Conservation (phyloP, 179 eudicot species). For the Beta lomatogona region DNA sequence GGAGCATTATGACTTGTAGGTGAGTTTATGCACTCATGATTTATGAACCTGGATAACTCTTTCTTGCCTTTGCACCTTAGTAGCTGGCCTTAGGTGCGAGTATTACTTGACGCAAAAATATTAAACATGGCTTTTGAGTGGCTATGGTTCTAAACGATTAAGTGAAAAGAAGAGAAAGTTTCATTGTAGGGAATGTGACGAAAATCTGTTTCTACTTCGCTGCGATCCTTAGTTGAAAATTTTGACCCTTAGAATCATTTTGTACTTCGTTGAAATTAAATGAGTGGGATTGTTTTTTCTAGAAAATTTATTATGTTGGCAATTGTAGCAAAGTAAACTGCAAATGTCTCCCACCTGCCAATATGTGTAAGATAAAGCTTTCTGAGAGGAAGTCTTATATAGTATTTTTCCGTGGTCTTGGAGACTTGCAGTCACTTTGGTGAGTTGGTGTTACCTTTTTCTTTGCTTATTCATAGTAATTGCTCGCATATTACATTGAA, state of each 20-base stretch:
- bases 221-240: neutral
- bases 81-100: neutral
- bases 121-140: neutral
- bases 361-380: neutral
- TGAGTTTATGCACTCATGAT: neutral
- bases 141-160: neutral
- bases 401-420: neutral
- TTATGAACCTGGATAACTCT: neutral
- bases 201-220: neutral
- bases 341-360: neutral
- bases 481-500: neutral
- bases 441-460: neutral
- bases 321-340: no score
- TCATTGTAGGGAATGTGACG: neutral
- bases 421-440: neutral
- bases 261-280: neutral
- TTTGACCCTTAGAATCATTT: neutral
- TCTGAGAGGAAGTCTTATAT: neutral
- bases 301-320: neutral
- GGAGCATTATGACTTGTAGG: neutral
- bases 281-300: neutral
- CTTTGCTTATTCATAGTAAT: neutral
- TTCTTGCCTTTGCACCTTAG: neutral
- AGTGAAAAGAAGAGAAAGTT: neutral
- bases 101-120: neutral